These are phyloP conservation scores for Hypoxylon sp. DNA, from an alignment of 2,329 filamentous ascomycete genomes.

Conservation along the genomic window DNA sequence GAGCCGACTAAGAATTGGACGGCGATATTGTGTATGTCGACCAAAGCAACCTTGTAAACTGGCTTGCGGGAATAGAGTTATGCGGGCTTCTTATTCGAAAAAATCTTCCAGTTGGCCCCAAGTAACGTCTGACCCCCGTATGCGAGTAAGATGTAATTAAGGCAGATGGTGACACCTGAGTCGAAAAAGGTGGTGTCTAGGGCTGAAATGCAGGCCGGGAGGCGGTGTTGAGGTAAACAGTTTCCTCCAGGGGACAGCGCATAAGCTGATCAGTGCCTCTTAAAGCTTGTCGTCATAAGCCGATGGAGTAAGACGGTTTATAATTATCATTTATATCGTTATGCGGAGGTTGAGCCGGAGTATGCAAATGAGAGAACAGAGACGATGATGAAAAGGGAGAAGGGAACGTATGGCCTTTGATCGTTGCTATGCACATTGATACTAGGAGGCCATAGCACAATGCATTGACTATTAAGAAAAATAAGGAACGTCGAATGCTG, in stretches of 20 bases:
- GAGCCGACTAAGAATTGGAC: not conserved
- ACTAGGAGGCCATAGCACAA: conserved; percentile 27
- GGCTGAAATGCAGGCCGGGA: conserved; percentile 37
- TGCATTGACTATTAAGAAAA: conserved; percentile 13
- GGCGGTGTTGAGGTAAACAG: conserved; percentile 36
- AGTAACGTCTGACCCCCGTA: conserved; percentile 25
- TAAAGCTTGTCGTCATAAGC: conserved; percentile 32
- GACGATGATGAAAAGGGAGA: conserved; percentile 23
- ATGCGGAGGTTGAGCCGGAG: conserved; percentile 23
- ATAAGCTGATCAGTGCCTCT: conserved; percentile 31
- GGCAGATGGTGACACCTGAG: conserved; percentile 30
- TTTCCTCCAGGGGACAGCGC: conserved; percentile 33
- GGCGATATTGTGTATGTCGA: conserved; percentile 15
- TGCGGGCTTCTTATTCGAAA: conserved; percentile 20
- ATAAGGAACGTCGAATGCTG: conserved; percentile 1
- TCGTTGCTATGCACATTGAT: conserved; percentile 33
- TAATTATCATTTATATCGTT: conserved; percentile 37
- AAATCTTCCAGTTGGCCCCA: conserved; percentile 7
- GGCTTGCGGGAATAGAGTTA: not conserved
- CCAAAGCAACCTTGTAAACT: conserved; percentile 9
- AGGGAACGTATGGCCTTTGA: conserved; percentile 31
- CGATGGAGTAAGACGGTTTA: conserved; percentile 1
- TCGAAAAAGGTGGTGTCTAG: conserved; percentile 22
- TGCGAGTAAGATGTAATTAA: conserved; percentile 37
- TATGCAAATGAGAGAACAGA: conserved; percentile 18